These are phyloP conservation scores for Microsporum canis DNA, from an alignment of 2,329 filamentous ascomycete species.

Conservation along the genomic window DNA sequence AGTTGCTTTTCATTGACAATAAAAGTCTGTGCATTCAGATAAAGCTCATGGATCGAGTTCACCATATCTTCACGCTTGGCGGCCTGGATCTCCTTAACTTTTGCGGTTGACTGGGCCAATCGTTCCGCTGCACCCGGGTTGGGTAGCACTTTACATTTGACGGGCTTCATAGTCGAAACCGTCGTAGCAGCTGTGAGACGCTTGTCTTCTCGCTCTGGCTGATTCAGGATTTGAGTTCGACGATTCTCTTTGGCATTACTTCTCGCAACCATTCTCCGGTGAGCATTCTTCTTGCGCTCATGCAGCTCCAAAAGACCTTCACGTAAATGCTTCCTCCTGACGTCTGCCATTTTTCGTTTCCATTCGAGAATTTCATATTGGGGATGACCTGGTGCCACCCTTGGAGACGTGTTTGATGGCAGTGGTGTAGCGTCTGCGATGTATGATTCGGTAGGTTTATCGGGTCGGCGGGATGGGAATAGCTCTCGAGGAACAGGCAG, in stretches of 20 bases:
- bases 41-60: constrained; percentile 71
- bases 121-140: constrained; percentile 53
- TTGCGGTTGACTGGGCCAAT: constrained; percentile 33
- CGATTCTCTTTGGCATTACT: constrained; percentile 41
- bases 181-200: constrained; percentile 61
- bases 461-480: constrained; percentile 51
- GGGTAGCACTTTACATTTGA: constrained; percentile 42
- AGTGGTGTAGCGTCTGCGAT: constrained; percentile 48
- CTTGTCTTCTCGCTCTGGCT: constrained; percentile 64
- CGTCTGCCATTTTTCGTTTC: constrained; percentile 61
- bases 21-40: constrained; percentile 77
- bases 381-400: constrained; percentile 27
- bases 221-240: constrained; percentile 43
- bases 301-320: constrained; percentile 61
- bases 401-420: constrained; percentile 30
- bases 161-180: constrained; percentile 39
- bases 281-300: constrained; percentile 46
- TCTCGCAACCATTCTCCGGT: constrained; percentile 27
- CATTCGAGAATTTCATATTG: constrained; percentile 47
- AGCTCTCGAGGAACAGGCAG: constrained; percentile 74
- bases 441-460: constrained; percentile 54
- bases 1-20: constrained; percentile 75
- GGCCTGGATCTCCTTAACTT: constrained; percentile 35
- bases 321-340: constrained; percentile 59
- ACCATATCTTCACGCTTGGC: constrained; percentile 50